phyloP scores from a whole-genome alignment of 495 filamentous ascomycete genomes.

The Extremus antarcticus region DNA sequence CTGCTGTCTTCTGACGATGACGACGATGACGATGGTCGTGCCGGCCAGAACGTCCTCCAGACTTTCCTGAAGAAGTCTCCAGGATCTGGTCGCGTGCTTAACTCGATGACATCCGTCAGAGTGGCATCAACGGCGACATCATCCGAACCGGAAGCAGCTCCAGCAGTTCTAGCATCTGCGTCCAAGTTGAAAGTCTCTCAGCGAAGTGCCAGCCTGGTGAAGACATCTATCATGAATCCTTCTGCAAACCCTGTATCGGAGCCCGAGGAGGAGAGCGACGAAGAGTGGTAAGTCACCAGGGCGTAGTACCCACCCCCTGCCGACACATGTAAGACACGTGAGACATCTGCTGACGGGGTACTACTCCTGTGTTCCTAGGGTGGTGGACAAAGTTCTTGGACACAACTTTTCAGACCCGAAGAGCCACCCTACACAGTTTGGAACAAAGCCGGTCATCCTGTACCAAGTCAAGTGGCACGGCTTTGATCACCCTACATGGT shows the following conservation, averaged over 20 bases:
- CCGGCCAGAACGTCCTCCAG: neutral
- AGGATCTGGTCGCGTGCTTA: neutral
- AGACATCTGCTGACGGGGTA: no score
- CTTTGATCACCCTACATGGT: conserved; percentile 11
- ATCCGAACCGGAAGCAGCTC: neutral
- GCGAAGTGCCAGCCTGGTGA: neutral
- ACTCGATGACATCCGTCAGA: neutral
- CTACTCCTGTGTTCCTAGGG: no score
- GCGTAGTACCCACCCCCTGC: no score
- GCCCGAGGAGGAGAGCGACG: neutral
- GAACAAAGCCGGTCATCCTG: conserved; percentile 11
- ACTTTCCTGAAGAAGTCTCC: neutral
- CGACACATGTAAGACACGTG: no score
- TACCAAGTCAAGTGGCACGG: conserved; percentile 18
- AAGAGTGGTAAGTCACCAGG: no score
- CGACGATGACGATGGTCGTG: neutral
- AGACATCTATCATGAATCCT: neutral
- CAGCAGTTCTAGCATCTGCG: neutral
- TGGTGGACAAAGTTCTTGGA: conserved; percentile 8
- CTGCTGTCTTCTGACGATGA: neutral
- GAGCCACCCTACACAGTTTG: conserved; percentile 7
- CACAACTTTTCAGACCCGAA: conserved; percentile 16
- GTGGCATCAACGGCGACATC: neutral
- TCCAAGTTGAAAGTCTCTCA: neutral
- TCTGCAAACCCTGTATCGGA: neutral